These are phyloP conservation scores for Auxenochlorella pyrenoidosa DNA, from an alignment of 139 green algal species.

Conservation along the genomic window DNA sequence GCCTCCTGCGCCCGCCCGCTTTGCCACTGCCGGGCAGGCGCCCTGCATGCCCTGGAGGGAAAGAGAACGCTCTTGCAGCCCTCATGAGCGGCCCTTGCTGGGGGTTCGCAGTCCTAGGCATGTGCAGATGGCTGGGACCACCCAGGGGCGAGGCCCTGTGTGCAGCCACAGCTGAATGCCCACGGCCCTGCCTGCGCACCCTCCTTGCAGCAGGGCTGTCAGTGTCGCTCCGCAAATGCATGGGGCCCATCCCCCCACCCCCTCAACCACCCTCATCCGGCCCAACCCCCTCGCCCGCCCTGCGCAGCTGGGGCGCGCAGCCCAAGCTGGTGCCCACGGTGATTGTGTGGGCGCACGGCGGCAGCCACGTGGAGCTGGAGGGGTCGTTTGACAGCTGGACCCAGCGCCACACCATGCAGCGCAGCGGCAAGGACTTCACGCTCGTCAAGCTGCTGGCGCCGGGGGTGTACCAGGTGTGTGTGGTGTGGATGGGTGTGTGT, in stretches of 20 bases:
- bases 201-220: no score
- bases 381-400: constrained; percentile 98
- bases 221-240: background rate
- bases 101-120: no score
- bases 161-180: no score
- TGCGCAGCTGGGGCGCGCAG: constrained; percentile 53
- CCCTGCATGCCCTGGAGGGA: no score
- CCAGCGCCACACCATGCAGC: constrained; percentile 75
- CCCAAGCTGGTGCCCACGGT: constrained; percentile 89
- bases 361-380: constrained; percentile 91
- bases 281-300: background rate
- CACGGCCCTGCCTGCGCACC: no score
- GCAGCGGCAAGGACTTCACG: constrained; percentile 93
- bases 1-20: background rate
- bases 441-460: constrained; percentile 96
- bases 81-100: no score
- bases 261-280: no score
- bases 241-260: background rate
- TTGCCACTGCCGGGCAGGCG: background rate
- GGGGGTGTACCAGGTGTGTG: constrained; percentile 89
- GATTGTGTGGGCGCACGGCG: constrained; percentile 90
- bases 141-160: no score
- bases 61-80: no score
- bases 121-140: no score
- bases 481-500: background rate